Base-by-base conservation (phyloP, 371 early-diverging fungal species). In the Apophysomyces sp. region DNA sequence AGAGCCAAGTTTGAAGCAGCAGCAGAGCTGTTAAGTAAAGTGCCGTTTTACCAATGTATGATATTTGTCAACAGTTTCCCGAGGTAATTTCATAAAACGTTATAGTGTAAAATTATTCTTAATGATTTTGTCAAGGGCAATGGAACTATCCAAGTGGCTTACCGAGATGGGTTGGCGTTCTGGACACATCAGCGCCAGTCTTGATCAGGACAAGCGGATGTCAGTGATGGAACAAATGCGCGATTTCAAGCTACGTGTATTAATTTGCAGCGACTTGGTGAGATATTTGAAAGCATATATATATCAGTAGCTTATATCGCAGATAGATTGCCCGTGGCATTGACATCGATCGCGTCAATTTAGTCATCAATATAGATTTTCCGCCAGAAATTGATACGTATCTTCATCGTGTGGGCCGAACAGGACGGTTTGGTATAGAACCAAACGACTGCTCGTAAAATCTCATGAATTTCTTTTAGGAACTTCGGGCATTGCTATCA, bases 351-450 rank as follows among this genome's bases (percentile, higher is more conserved):
- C 95, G 98, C 68, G 98, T 99, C 62, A 98, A 94, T 71, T 77
- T 99, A 65, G 99, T 99, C 24, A 88, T 99, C 67, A 99, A 99
- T 81, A 93, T 92, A 65, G 99, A 99, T 68, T 81, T 97, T 58
- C 99, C 99, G 18, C 72, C 87, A 36, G 88, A 89, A 29, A 68
- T 74, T 11, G 98, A 98, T 64, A 99, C 99, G 0, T 99, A 99
- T 68, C 84, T 99, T 57, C 99, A 99, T 77, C 91, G 99, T 58
- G 96, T 99, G 62, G 99, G 99, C n/a, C 90, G 99, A 60, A 98
- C 99, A 8, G 99, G 99, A 3, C 89, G 99, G 61, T 99, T 96
- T 74, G 99, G 99, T 76, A 74, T n/a, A n/a, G n/a, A n/a, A n/a
- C n/a, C n/a, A n/a, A n/a, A n/a, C n/a, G n/a, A n/a, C n/a, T n/a